Conservation (phyloP, 495 filamentous ascomycete species). For the Glonium stellatum region DNA sequence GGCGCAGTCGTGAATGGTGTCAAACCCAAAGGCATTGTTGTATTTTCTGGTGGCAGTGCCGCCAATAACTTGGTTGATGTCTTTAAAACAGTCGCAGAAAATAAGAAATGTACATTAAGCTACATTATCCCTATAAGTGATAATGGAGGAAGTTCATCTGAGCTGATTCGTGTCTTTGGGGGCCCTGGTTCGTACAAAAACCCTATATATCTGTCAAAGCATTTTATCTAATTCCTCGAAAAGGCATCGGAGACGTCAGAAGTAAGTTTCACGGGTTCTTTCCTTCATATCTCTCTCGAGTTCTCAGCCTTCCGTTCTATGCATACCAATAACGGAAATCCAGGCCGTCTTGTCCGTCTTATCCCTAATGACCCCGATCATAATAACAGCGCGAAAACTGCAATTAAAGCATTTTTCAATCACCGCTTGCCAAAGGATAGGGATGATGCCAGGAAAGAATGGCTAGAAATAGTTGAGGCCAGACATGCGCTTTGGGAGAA, state of each 20-base stretch:
- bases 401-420: constrained; percentile 78
- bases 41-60: constrained; percentile 84
- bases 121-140: constrained; percentile 87
- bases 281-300: not conserved
- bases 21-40: constrained; percentile 55
- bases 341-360: constrained; percentile 81
- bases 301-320: not conserved
- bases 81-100: constrained; percentile 66
- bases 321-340: constrained; percentile 7
- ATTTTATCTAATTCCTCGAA: constrained; percentile 5
- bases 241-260: constrained; percentile 77
- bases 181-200: constrained; percentile 53
- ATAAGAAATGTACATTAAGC: constrained; percentile 48
- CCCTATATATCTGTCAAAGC: not conserved
- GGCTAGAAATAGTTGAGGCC: constrained; percentile 84
- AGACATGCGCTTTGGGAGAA: constrained; percentile 64
- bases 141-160: constrained; percentile 87
- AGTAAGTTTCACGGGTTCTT: constrained; percentile 48
- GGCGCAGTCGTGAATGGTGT: constrained; percentile 6
- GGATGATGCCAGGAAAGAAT: constrained; percentile 56
- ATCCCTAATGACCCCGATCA: constrained; percentile 53
- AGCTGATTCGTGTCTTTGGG: constrained; percentile 86
- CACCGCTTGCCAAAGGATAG: constrained; percentile 62
- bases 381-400: constrained; percentile 54
- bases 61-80: constrained; percentile 92